Evolutionary conservation across 768 basidiomycete species (phyloP), one percentile per base, ranked within the genome.

Genomic region (Lactarius quietus): DNA sequence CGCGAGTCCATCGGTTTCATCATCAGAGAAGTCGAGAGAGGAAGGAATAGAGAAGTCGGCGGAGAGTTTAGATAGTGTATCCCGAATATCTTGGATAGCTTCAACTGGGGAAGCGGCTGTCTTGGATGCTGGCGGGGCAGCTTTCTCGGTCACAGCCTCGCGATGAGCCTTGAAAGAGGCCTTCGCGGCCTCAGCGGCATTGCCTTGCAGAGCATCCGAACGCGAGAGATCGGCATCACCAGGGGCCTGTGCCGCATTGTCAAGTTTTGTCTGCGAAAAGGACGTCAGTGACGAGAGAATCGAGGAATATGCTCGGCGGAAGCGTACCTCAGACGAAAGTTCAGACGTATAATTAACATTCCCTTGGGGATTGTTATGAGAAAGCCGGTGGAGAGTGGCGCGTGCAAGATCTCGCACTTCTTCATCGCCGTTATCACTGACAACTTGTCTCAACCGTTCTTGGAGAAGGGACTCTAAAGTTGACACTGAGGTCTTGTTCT

Each of bases 1-100:
- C 4, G 85, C 83, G 39, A 92, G 81, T 71, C 82, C 64, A 43
- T 29, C 61, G 48, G 45, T 18, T 39, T 59, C 64, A 3, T 60
- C 31, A 9, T 64, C 62, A 7, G 65, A 23, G 38, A 68, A 55
- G 45, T 65, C 55, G 29, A 66, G 65, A n/a, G 55, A 41, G 26
- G 60, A 10, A 6, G 63, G 68, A 41, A 70, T 26, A 23, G 62
- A 56, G 48, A 67, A 67, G 6, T n/a, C 41, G 7, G 43, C 35
- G n/a, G 65, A 67, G 28, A 64, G 62, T 28, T 36, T 52, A 23
- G 20, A 12, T 18, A 63, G 69, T 26, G 55, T 26, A 15, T 56
- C 31, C 4, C 39, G 62, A 15, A 69, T 64, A 20, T 61, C 56
- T 36, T 57, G 35, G 26, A 69, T 69, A 35, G 36, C 10, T 3